These are phyloP conservation scores for Coix lacrymajobi DNA, from an alignment of 176 grass and related monocot genomes.

Conservation along the genomic window DNA sequence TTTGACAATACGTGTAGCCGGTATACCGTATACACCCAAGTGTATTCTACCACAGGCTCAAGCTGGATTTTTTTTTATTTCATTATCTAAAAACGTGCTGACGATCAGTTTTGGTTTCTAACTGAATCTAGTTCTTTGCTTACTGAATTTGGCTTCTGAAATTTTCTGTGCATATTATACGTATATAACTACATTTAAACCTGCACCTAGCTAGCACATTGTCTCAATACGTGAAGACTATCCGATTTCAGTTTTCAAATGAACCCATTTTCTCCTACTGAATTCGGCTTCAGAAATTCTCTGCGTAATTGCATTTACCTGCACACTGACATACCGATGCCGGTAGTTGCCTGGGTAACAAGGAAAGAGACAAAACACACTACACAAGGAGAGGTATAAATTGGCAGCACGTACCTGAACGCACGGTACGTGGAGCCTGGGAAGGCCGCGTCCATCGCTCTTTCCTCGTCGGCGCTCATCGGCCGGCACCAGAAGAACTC, in stretches of 20 bases:
- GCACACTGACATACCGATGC: background rate
- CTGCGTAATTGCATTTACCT: background rate
- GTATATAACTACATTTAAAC: too few species aligned
- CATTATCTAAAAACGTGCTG: background rate
- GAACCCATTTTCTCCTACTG: background rate
- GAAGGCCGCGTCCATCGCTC: slow-evolving; percentile 24
- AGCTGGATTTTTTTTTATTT: background rate
- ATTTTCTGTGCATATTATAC: too few species aligned
- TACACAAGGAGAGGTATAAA: background rate
- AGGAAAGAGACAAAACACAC: slow-evolving; percentile 23
- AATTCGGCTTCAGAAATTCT: background rate
- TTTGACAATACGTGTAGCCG: background rate
- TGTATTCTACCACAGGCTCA: background rate
- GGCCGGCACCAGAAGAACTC: slow-evolving; percentile 58
- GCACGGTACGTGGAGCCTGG: slow-evolving; percentile 34
- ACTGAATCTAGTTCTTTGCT: background rate
- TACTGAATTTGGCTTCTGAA: background rate
- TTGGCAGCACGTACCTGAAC: slow-evolving; percentile 38
- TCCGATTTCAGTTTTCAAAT: background rate
- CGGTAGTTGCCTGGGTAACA: background rate
- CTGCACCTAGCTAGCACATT: too few species aligned
- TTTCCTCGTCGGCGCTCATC: slow-evolving; percentile 28
- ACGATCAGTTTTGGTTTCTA: background rate
- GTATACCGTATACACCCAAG: background rate
- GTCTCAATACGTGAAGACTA: background rate